A percentile compares a stretch with the other conserved stretches of the same genome.
phyloP scores from a whole-genome alignment of 1,284 basidiomycete species.

The Leccinum angustisporum region DNA sequence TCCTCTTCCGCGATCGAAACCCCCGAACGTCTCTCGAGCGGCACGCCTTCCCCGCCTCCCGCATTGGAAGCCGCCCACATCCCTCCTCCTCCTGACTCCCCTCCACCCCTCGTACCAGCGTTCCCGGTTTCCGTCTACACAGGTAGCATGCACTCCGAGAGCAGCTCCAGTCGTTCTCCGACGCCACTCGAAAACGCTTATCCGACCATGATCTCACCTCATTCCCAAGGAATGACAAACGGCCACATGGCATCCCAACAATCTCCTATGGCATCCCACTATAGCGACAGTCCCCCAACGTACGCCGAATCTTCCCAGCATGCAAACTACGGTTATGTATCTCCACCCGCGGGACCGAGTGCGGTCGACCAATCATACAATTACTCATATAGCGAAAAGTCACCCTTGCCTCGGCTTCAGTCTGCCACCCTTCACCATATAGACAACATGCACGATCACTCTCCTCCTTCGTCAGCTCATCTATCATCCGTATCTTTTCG shows the following conservation, averaged over 20 bases:
- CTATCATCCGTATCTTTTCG: slow-evolving; percentile 35
- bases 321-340: slow-evolving; percentile 42
- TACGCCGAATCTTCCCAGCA: slow-evolving; percentile 51
- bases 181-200: slow-evolving; percentile 44
- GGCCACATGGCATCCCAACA: slow-evolving; percentile 30
- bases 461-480: slow-evolving; percentile 31
- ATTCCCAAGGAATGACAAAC: slow-evolving; percentile 31
- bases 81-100: slow-evolving; percentile 38
- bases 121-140: slow-evolving; percentile 31
- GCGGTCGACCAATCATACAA: slow-evolving; percentile 31
- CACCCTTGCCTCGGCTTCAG: slow-evolving; percentile 31
- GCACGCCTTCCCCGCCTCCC: slow-evolving; percentile 44
- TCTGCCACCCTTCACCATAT: slow-evolving; percentile 24
- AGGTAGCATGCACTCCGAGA: slow-evolving; percentile 37
- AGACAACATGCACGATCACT: slow-evolving; percentile 33
- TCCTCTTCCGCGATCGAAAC: slow-evolving; percentile 22
- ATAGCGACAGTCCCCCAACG: slow-evolving; percentile 31
- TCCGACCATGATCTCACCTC: slow-evolving; percentile 32
- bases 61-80: slow-evolving; percentile 43
- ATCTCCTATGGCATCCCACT: slow-evolving; percentile 34
- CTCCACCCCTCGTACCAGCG: slow-evolving; percentile 48
- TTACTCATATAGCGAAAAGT: slow-evolving; percentile 34
- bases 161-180: slow-evolving; percentile 41
- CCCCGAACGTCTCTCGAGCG: slow-evolving; percentile 28
- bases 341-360: slow-evolving; percentile 25